These are phyloP conservation scores for Ziziphus jujuba DNA, from an alignment of 306 rosid genomes.

Conservation along the genomic window DNA sequence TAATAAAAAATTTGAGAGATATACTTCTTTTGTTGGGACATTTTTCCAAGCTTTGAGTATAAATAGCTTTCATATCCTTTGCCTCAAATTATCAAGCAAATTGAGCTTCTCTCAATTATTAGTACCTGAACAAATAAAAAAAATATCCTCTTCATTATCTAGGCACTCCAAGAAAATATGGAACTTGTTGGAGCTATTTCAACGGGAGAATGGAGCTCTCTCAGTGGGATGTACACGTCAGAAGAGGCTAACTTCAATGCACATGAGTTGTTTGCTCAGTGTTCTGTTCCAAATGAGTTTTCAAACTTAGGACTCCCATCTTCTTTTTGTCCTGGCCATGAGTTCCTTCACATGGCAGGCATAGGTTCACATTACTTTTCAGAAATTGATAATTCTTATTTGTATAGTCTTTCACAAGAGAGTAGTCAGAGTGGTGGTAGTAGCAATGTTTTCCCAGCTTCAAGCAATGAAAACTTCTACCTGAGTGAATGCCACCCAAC, in stretches of 20 bases:
- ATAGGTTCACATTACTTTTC: conserved; percentile 28
- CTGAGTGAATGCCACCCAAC: conserved; percentile 26
- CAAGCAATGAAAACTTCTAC: conserved; percentile 23
- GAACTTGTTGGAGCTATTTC: conserved; percentile 48
- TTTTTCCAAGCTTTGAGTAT: conserved; percentile 32
- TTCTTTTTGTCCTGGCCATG: conserved; percentile 50
- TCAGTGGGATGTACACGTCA: conserved; percentile 48
- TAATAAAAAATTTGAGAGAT: conserved; percentile 6
- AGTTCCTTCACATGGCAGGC: conserved; percentile 31
- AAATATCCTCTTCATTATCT: neutral
- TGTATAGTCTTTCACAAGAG: conserved; percentile 29
- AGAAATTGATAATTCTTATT: conserved; percentile 23
- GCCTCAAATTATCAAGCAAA: conserved; percentile 27
- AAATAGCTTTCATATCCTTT: conserved; percentile 30
- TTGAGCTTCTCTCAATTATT: conserved; percentile 22
- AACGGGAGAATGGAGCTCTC: conserved; percentile 63
- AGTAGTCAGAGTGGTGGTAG: conserved; percentile 17
- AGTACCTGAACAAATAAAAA: neutral
- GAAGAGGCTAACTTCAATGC: conserved; percentile 61
- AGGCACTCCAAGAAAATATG: conserved; percentile 29
- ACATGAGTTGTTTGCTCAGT: conserved; percentile 41
- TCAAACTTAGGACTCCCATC: conserved; percentile 47
- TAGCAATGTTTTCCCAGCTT: conserved; percentile 18
- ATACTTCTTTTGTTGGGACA: neutral
- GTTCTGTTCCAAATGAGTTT: conserved; percentile 30